These are phyloP conservation scores for Dictyophora rubrovolvata DNA, from an alignment of 768 basidiomycete species.

Conservation along the genomic window DNA sequence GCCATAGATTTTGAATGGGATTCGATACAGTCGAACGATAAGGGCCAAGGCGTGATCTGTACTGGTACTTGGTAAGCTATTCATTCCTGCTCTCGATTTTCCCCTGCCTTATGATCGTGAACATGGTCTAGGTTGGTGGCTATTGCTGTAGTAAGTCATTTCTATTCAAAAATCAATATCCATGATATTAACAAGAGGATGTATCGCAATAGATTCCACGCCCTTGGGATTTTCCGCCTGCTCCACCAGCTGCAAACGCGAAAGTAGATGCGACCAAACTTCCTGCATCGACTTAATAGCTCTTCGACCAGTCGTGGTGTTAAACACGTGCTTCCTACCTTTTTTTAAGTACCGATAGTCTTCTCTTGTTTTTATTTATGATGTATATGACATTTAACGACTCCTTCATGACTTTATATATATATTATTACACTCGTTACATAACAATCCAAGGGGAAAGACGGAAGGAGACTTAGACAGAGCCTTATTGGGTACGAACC, in stretches of 20 bases:
- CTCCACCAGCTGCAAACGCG: too few species aligned
- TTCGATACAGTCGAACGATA: constrained; percentile 49
- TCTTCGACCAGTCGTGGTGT: neutral
- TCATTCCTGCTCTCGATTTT: neutral
- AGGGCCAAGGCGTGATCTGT: constrained; percentile 74
- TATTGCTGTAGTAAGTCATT: constrained; percentile 43
- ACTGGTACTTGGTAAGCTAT: constrained; percentile 71
- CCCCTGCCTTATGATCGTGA: neutral
- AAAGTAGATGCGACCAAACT: too few species aligned
- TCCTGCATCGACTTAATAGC: neutral
- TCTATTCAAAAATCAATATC: neutral
- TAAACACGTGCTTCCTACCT: constrained; percentile 15
- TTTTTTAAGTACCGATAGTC: constrained; percentile 12
- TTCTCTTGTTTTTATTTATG: neutral
- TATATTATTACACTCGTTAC: neutral
- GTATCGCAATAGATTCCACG: constrained; percentile 42
- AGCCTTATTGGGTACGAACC: constrained; percentile 21
- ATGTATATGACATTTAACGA: constrained; percentile 11
- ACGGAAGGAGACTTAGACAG: neutral
- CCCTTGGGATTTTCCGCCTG: constrained; percentile 63
- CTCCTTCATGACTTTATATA: neutral
- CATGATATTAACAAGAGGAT: constrained; percentile 5
- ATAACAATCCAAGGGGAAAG: neutral
- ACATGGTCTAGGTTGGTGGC: constrained; percentile 54
- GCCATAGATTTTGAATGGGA: constrained; percentile 70